Evolutionary conservation across 768 basidiomycete genomes (phyloP).

Genomic region (Psilocybe sp.): DNA sequence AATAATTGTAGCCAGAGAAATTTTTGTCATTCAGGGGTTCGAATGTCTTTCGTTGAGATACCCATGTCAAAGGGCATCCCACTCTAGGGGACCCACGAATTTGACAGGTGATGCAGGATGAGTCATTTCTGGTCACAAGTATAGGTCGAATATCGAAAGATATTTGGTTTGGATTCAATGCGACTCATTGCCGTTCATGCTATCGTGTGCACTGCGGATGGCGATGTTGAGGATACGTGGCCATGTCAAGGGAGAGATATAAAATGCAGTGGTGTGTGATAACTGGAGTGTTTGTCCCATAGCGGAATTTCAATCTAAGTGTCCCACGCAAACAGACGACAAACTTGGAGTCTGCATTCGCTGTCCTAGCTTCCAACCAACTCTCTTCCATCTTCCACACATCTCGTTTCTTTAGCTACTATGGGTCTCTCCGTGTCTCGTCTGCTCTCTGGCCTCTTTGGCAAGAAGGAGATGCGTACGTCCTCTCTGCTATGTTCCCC

Average conservation of each 20-base stretch:
- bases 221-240: slow-evolving; percentile 20
- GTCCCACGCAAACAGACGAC: slow-evolving; percentile 39
- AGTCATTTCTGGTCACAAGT: background rate
- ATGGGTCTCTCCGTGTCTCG: slow-evolving; percentile 82
- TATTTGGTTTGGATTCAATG: too few relatives aligned
- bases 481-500: slow-evolving; percentile 25
- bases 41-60: too few relatives aligned
- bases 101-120: background rate
- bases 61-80: too few relatives aligned
- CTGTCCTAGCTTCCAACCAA: slow-evolving; percentile 24
- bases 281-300: slow-evolving; percentile 25
- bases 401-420: slow-evolving; percentile 31
- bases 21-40: too few relatives aligned
- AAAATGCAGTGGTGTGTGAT: slow-evolving; percentile 7
- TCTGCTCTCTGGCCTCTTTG: slow-evolving; percentile 82
- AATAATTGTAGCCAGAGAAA: too few relatives aligned
- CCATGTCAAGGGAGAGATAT: slow-evolving; percentile 10
- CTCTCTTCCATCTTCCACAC: slow-evolving; percentile 31
- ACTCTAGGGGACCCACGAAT: background rate
- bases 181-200: too few relatives aligned
- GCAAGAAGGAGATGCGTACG: slow-evolving; percentile 99
- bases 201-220: slow-evolving; percentile 1
- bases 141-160: too few relatives aligned
- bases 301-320: slow-evolving; percentile 44
- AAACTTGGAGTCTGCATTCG: slow-evolving; percentile 19